Evolutionary conservation across 2,329 filamentous ascomycete species (phyloP), one percentile per base, ranked within the genome.

Genomic region (Talaromyces amestolkiae): DNA sequence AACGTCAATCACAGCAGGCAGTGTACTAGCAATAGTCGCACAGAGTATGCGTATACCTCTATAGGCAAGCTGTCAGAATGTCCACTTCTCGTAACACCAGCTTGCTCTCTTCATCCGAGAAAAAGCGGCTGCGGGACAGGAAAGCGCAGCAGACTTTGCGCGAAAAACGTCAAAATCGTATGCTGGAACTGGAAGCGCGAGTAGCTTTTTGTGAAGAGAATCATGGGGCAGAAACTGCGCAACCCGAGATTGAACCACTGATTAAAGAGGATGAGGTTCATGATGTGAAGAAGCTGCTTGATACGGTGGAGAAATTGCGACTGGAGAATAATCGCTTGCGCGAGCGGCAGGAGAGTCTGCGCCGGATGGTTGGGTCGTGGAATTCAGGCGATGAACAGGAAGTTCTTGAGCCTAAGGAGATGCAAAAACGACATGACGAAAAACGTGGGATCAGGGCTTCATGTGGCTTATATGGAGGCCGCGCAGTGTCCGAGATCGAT

Each of bases 101-200:
- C 8, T 4, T 58, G 37, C 53, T 65, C 31, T 65, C 59, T n/a
- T 65, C 64, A 9, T 61, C 64, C 9, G 64, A 65, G 64, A 65
- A 65, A 49, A 73, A 74, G 19, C 70, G 72, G 19, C 65, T 72
- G 1, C 68, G 72, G 41, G 72, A 74, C 61, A 68, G 72, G n/a
- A 69, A 68, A 15, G 71, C 72, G 3, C 72, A 74, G 51, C 70
- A 73, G 43, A 71, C 66, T 17, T 68, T 74, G 3, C 71, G 72
- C 37, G 67, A 69, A 37, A 74, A 72, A 35, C 72, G 71, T 24
- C 60, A 69, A 22, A 66, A 68, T 10, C 67, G 71, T 19, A 66
- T 56, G 24, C 19, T 67, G 11, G 56, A 68, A 27, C 68, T 74
- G 9, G 70, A 74, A 65, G 62, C 67, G 9, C 62, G 67, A 22